Conservation (phyloP, 805 yeast species). For the Saccharomycopsis malanga region DNA sequence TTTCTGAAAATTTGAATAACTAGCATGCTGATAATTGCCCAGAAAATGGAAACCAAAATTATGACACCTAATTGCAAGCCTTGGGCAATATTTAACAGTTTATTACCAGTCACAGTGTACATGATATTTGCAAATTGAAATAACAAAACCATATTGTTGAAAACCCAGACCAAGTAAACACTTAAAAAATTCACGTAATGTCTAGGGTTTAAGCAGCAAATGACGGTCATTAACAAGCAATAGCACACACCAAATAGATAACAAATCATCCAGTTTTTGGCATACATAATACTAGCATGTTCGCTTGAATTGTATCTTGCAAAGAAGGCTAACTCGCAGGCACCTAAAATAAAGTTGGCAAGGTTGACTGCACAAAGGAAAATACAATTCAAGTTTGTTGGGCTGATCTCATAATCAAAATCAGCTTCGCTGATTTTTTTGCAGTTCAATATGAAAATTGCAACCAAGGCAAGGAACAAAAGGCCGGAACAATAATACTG, state of each 20-base stretch:
- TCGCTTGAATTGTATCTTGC: neutral
- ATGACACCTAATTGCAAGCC: constrained; percentile 4
- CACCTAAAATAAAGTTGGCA: constrained; percentile 13
- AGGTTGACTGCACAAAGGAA: constrained; percentile 6
- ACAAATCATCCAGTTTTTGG: constrained; percentile 8
- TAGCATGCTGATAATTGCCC: neutral
- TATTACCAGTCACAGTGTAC: neutral
- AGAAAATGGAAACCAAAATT: constrained; percentile 2
- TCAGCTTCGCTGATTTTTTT: constrained; percentile 3
- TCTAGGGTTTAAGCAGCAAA: constrained; percentile 5
- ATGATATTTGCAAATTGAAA: constrained; percentile 12
- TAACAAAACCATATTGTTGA: constrained; percentile 1
- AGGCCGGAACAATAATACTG: constrained; percentile 6
- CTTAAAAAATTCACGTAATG: constrained; percentile 6
- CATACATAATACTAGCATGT: neutral
- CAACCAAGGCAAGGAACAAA: neutral
- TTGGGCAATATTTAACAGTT: neutral
- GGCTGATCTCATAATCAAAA: constrained; percentile 2
- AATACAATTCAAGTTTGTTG: constrained; percentile 1
- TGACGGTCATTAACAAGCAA: constrained; percentile 7
- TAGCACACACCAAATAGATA: constrained; percentile 11
- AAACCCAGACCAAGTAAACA: constrained; percentile 7
- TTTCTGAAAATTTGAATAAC: constrained; percentile 12
- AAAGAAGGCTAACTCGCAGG: constrained; percentile 9
- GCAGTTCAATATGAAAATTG: constrained; percentile 2